These are phyloP conservation scores for Rhodotorula sp. DNA, from an alignment of 1,284 basidiomycete genomes.

Conservation along the genomic window DNA sequence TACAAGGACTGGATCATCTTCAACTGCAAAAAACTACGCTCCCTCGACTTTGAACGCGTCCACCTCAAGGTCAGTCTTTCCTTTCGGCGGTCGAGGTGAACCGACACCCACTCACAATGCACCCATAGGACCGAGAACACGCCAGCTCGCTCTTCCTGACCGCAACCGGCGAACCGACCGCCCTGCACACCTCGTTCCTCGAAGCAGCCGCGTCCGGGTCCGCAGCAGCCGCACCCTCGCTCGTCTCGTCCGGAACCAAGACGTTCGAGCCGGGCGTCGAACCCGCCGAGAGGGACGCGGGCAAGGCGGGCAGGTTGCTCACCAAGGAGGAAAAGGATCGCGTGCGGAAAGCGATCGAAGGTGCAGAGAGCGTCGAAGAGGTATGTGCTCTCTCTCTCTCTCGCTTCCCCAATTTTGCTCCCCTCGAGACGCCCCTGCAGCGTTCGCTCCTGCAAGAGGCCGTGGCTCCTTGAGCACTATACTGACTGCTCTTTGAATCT, in stretches of 20 bases:
- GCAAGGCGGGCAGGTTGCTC: slow-evolving; percentile 67
- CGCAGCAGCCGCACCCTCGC: slow-evolving; percentile 47
- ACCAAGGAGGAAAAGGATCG: slow-evolving; percentile 87
- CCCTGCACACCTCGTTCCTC: slow-evolving; percentile 62
- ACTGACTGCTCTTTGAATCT: too few relatives aligned
- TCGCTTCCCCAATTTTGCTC: background rate
- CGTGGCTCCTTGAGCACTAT: too few relatives aligned
- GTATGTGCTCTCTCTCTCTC: slow-evolving; percentile 4
- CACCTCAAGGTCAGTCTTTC: slow-evolving; percentile 76
- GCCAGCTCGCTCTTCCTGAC: slow-evolving; percentile 75
- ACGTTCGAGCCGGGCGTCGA: slow-evolving; percentile 55
- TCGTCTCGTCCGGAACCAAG: slow-evolving; percentile 65
- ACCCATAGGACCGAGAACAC: slow-evolving; percentile 50
- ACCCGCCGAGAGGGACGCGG: slow-evolving; percentile 36
- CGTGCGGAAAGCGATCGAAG: slow-evolving; percentile 84
- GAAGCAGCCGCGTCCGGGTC: background rate
- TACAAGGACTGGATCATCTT: slow-evolving; percentile 82
- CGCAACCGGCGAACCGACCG: slow-evolving; percentile 69
- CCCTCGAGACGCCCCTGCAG: too few relatives aligned
- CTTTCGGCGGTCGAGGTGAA: background rate
- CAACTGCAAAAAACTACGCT: slow-evolving; percentile 65
- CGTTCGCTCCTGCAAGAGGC: too few relatives aligned
- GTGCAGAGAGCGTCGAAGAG: slow-evolving; percentile 86
- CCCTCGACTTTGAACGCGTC: slow-evolving; percentile 94
- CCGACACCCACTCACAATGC: slow-evolving; percentile 48